Conservation (phyloP, 2,329 filamentous ascomycete genomes). For the Fusarium buxicola region DNA sequence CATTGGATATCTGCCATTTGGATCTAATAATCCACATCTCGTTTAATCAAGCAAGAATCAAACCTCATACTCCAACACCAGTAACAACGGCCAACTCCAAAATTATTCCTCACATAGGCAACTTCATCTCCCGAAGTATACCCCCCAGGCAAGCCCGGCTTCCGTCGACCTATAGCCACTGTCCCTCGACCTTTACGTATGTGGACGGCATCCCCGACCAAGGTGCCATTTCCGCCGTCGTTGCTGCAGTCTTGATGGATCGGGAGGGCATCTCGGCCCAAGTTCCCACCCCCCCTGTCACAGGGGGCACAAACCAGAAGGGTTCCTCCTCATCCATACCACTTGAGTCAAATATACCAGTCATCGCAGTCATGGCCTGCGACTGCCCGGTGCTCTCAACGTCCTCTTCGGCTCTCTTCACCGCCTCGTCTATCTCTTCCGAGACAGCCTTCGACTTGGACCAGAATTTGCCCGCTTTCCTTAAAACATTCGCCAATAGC, state of each 20-base stretch:
- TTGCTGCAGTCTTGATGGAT: neutral
- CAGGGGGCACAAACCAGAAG: neutral
- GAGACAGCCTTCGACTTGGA: constrained; percentile 22
- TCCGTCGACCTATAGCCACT: neutral
- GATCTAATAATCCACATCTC: neutral
- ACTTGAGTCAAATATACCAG: neutral
- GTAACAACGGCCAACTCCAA: neutral
- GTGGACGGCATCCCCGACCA: constrained; percentile 6
- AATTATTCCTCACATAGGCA: neutral
- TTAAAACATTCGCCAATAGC: constrained; percentile 26
- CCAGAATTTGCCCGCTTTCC: constrained; percentile 40
- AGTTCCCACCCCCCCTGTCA: neutral
- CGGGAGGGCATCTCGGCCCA: neutral
- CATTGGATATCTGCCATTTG: neutral
- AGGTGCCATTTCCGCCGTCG: neutral
- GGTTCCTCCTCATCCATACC: neutral
- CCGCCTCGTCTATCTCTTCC: constrained; percentile 7
- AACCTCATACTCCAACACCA: neutral
- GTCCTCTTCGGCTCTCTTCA: neutral
- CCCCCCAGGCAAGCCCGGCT: neutral
- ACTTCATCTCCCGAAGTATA: neutral
- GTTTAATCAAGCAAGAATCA: neutral
- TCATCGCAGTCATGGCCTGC: neutral
- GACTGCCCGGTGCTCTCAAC: neutral
- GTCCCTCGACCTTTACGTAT: constrained; percentile 9